Conservation (phyloP, 2,329 filamentous ascomycete species). For the Pseudogymnoascus sp. region DNA sequence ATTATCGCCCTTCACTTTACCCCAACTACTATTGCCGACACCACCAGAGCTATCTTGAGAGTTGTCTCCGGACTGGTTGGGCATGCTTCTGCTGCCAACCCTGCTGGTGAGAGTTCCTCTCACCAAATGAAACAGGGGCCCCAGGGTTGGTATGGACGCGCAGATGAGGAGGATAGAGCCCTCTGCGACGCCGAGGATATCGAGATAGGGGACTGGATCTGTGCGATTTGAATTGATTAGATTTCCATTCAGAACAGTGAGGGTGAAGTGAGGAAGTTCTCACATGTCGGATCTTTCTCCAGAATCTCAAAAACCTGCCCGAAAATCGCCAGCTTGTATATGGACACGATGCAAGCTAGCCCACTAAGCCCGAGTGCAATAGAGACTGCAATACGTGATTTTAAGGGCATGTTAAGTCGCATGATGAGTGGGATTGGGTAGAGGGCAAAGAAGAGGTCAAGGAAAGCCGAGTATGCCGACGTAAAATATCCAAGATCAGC, state of each 20-base stretch:
- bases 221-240: neutral
- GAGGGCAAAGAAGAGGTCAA: constrained; percentile 28
- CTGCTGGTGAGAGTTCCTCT: constrained; percentile 8
- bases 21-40: constrained; percentile 5
- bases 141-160: constrained; percentile 8
- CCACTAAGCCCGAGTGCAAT: constrained; percentile 22
- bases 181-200: constrained; percentile 23
- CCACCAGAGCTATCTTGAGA: neutral
- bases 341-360: constrained; percentile 24
- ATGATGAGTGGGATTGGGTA: constrained; percentile 28
- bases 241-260: constrained; percentile 9
- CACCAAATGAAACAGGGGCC: constrained; percentile 10
- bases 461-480: constrained; percentile 26
- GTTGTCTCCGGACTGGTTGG: neutral
- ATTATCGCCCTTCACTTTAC: constrained; percentile 9
- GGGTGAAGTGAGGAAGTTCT: constrained; percentile 11
- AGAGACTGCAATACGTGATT: constrained; percentile 21
- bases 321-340: constrained; percentile 25
- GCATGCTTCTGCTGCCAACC: neutral
- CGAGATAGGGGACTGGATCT: constrained; percentile 23
- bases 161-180: constrained; percentile 8
- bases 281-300: constrained; percentile 24
- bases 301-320: constrained; percentile 20
- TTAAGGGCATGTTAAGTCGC: constrained; percentile 27
- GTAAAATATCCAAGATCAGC: constrained; percentile 24